Percentiles rank a stretch among this genome's conserved stretches.
phyloP scores from a whole-genome alignment of 129 eudicot species.

The Sambucus nigra region DNA sequence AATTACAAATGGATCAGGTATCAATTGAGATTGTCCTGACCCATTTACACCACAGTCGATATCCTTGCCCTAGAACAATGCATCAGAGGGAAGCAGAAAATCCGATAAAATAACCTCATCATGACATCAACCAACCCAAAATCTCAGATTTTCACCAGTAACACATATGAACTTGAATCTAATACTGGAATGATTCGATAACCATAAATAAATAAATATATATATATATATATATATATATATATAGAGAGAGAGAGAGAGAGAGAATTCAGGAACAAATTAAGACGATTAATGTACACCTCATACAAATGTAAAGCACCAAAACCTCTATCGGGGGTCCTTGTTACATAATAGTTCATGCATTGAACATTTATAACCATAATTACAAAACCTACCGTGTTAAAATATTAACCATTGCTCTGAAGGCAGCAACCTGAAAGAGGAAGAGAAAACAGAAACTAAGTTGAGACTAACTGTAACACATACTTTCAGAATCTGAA shows the following conservation, averaged over 20 bases:
- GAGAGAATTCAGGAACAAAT: not conserved
- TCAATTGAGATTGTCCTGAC: not conserved
- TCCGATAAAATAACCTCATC: no score
- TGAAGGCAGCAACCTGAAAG: slow-evolving; percentile 92
- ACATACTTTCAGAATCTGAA: slow-evolving; percentile 2
- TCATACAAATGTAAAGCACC: not conserved
- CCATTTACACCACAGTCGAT: not conserved
- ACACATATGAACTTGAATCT: not conserved
- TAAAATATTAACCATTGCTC: slow-evolving; percentile 98
- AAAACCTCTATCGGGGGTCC: not conserved
- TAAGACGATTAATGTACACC: not conserved
- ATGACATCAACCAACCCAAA: not conserved
- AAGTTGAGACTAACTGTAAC: slow-evolving; percentile 9
- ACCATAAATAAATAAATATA: no score
- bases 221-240: no score
- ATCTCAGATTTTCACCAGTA: not conserved
- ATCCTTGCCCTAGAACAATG: no score
- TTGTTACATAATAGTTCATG: not conserved
- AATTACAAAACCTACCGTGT: slow-evolving; percentile 52
- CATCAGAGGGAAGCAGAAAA: no score
- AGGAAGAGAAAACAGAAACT: slow-evolving; percentile 3
- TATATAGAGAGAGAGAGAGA: slow-evolving; percentile 10
- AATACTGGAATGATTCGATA: no score
- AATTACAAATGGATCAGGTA: not conserved
- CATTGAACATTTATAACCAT: not conserved